Base-by-base conservation (phyloP, 164 flowering plant genomes). In the Stephania japonica region DNA sequence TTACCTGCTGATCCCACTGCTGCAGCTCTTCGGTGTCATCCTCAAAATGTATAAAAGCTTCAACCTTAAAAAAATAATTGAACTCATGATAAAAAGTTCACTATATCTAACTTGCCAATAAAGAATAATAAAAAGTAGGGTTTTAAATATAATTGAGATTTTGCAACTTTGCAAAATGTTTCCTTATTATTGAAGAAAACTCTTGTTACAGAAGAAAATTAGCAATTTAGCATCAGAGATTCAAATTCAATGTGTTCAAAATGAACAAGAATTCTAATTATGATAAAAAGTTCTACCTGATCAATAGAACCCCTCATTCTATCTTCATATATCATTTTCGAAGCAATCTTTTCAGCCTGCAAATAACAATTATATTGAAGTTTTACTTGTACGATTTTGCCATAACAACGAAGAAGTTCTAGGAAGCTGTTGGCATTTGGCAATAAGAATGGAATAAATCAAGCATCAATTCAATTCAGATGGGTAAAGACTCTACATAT, bases 221-320 rank as follows among this genome's bases (percentile, higher is more conserved):
- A n/a, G n/a, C n/a, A n/a, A n/a, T 0, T 56, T 56, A 6, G 3
- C 23, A 56, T 56, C 62, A 56, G 16, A 6, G 19, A 56, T 3
- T 10, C 62, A 56, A 56, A 18, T 32, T 38, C 16, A 47, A 42
- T 19, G 62, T 56, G 16, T 16, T 56, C 62, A 56, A 56, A 56
- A 56, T 5, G n/a, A 16, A 56, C 62, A 56, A 47, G 53, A 47
- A 16, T n/a, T 56, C 62, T 56, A 0, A 59, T 59, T 6, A 59
- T 59, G 24, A 24, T 47, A 13, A 23, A 14, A 64, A 41, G n/a
- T 41, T 69, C 23, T 78, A 90, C 99, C 98, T 95, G 99, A 85
- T 96, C 99, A 82, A 96, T 96, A 38, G 99, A 96, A 56, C 99
- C 99, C 77, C 91, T 87, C 99, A 93, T 96, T 80, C 98, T 87